Conservation (phyloP, 2,329 filamentous ascomycete genomes). For the Myriosclerotinia scirpicola region DNA sequence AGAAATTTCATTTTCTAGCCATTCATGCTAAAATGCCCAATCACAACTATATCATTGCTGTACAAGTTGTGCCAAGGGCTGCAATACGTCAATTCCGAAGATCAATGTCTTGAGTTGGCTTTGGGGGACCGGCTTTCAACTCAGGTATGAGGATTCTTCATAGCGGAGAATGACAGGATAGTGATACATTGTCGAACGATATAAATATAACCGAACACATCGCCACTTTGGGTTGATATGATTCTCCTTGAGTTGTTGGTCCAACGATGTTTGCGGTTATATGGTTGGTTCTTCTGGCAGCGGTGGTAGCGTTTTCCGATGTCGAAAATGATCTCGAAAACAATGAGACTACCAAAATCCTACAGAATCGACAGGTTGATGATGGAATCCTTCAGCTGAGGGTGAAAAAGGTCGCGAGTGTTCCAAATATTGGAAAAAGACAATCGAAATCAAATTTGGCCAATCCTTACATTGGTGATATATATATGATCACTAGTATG, state of each 20-base stretch:
- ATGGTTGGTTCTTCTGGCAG: conserved; percentile 1
- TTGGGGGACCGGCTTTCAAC: not conserved
- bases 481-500: conserved; percentile 22
- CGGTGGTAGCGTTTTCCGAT: not conserved
- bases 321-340: not conserved
- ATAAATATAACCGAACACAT: conserved; percentile 6
- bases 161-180: conserved; percentile 4
- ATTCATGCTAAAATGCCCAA: not conserved
- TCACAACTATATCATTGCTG: not conserved
- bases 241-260: not conserved
- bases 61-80: not conserved
- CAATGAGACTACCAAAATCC: not conserved
- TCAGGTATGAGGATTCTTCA: not conserved
- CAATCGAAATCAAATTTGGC: conserved; percentile 6
- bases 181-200: not conserved
- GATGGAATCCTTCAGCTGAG: conserved; percentile 17
- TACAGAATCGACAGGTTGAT: conserved; percentile 4
- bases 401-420: conserved; percentile 1
- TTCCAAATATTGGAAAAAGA: conserved; percentile 9
- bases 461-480: conserved; percentile 19
- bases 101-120: conserved; percentile 16
- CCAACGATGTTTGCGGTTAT: conserved; percentile 9
- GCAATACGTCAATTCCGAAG: not conserved
- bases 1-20: not conserved
- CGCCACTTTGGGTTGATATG: not conserved